Percentiles rank a stretch among this genome's conserved stretches.
phyloP scores from a whole-genome alignment of 1,284 basidiomycete species.

The Cerrena zonata region DNA sequence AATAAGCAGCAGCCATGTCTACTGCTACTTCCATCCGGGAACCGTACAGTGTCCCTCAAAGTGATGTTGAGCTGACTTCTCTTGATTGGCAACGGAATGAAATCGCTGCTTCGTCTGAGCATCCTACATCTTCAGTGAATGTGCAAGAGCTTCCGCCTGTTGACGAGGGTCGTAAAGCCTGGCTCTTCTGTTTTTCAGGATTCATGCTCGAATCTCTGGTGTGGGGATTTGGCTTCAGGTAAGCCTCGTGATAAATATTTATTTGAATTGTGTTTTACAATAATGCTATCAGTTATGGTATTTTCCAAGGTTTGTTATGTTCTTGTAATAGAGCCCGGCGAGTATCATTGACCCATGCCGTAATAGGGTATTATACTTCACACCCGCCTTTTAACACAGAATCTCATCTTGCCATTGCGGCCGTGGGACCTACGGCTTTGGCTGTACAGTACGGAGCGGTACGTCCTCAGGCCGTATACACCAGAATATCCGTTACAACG shows the following conservation, averaged over 20 bases:
- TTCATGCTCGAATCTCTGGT: constrained; percentile 22
- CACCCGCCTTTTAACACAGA: constrained; percentile 16
- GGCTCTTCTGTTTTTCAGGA: constrained; percentile 18
- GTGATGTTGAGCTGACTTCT: not conserved
- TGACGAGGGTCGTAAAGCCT: constrained; percentile 19
- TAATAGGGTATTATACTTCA: constrained; percentile 18
- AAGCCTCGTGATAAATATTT: not conserved
- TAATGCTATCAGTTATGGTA: constrained; percentile 15
- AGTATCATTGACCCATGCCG: not conserved
- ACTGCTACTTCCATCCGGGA: not conserved
- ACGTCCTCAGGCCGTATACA: not conserved
- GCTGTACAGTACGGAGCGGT: constrained; percentile 21
- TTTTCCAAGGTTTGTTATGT: constrained; percentile 17
- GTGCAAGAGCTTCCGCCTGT: constrained; percentile 20
- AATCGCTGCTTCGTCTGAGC: not conserved
- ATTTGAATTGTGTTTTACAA: not conserved
- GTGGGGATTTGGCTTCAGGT: constrained; percentile 24
- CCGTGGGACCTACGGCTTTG: constrained; percentile 17
- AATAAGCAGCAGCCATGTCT: not conserved
- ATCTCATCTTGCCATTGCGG: constrained; percentile 14
- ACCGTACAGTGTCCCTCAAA: not conserved
- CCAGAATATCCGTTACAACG: not conserved
- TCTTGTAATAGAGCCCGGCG: not conserved
- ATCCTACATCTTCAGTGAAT: not conserved
- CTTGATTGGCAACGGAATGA: not conserved